Evolutionary conservation across 2,329 filamentous ascomycete species (phyloP).

Genomic region (Pseudogymnoascus sp.): DNA sequence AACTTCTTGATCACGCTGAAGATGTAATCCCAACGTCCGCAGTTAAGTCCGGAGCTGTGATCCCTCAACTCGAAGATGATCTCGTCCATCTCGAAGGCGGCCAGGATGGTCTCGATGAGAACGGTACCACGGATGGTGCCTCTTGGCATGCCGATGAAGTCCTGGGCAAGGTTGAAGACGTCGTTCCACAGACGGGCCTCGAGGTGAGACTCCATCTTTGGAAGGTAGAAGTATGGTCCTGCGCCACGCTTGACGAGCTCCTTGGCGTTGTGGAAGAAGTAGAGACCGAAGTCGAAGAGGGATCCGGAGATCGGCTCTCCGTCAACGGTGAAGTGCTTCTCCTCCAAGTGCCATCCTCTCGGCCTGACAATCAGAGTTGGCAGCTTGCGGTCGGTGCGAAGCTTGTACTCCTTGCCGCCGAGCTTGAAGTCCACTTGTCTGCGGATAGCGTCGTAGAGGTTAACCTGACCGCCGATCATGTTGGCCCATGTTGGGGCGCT

Average conservation of each 20-base stretch:
- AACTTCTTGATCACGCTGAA: conserved; percentile 99
- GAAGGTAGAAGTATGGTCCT: conserved; percentile 95
- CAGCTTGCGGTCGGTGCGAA: conserved; percentile 77
- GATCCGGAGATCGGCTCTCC: conserved; percentile 88
- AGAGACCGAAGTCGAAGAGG: conserved; percentile 95
- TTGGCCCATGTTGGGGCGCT: conserved; percentile 97
- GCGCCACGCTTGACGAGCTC: conserved; percentile 76
- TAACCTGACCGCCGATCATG: conserved; percentile 97
- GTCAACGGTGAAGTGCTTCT: conserved; percentile 96
- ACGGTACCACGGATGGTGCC: conserved; percentile 94
- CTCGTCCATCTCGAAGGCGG: conserved; percentile 99
- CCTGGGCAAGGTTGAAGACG: conserved; percentile 90
- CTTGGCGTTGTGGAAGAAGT: conserved; percentile 97
- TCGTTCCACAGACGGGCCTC: conserved; percentile 98
- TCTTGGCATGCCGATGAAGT: conserved; percentile 80
- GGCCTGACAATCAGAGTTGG: conserved; percentile 92
- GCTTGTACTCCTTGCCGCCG: conserved; percentile 92
- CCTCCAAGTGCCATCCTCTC: conserved; percentile 94
- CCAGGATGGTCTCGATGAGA: conserved; percentile 94
- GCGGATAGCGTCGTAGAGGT: conserved; percentile 92
- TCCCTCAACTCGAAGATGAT: conserved; percentile 99
- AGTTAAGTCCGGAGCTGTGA: conserved; percentile 94
- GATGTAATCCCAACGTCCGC: conserved; percentile 99
- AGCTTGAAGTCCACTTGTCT: conserved; percentile 94
- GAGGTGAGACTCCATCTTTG: conserved; percentile 96